phyloP scores from a whole-genome alignment of 495 filamentous ascomycete species.

The Hypoxylon trugodes region DNA sequence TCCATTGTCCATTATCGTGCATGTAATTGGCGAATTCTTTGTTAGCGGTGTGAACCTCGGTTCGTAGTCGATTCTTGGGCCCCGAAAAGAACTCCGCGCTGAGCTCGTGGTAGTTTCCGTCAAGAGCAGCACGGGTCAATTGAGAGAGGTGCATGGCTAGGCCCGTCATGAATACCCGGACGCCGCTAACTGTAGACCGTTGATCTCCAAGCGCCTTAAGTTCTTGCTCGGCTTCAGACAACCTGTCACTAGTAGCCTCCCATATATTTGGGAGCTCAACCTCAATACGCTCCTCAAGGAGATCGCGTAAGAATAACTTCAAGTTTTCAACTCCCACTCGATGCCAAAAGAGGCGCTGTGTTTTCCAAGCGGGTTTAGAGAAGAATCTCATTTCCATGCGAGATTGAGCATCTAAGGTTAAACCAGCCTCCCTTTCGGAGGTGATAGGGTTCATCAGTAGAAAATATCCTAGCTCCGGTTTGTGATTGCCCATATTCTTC shows the following conservation, averaged over 20 bases:
- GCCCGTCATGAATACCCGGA: conserved; percentile 24
- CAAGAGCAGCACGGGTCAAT: conserved; percentile 25
- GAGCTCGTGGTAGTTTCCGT: conserved; percentile 28
- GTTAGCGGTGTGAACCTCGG: conserved; percentile 22
- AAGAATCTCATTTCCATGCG: conserved; percentile 2
- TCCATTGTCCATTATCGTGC: conserved; percentile 6
- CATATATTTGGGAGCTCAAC: conserved; percentile 31
- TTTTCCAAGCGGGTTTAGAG: not conserved
- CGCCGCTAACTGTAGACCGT: conserved; percentile 15
- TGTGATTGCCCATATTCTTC: conserved; percentile 53
- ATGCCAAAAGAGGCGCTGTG: conserved; percentile 2
- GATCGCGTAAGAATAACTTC: conserved; percentile 16
- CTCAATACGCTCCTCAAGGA: conserved; percentile 34
- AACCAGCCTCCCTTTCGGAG: not conserved
- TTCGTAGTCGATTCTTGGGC: conserved; percentile 10
- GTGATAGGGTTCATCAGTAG: conserved; percentile 51
- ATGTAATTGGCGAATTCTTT: conserved; percentile 19
- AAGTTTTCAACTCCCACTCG: conserved; percentile 18
- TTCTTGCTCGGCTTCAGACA: conserved; percentile 13
- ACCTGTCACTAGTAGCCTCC: conserved; percentile 10
- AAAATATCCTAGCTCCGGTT: conserved; percentile 58
- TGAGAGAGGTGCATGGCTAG: conserved; percentile 26
- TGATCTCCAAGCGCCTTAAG: conserved; percentile 18
- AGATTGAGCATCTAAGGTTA: not conserved
- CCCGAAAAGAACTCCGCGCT: conserved; percentile 18